These are phyloP conservation scores for Fusarium buharicum DNA, from an alignment of 2,329 filamentous ascomycete species.

Conservation along the genomic window DNA sequence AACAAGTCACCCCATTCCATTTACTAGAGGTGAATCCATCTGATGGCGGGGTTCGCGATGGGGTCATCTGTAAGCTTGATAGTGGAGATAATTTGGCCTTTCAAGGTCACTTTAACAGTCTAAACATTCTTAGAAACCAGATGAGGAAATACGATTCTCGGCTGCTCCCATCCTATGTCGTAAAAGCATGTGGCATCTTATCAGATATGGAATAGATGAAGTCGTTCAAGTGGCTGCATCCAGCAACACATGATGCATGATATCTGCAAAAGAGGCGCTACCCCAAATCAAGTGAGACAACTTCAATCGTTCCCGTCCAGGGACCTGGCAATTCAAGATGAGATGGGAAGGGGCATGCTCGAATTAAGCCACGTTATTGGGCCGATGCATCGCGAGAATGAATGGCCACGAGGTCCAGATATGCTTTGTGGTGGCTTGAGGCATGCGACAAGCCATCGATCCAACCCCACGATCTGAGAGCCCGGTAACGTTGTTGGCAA, in stretches of 20 bases:
- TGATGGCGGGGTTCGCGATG: constrained; percentile 25
- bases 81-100: constrained; percentile 11
- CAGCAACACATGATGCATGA: constrained; percentile 23
- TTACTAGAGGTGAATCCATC: background rate
- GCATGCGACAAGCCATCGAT: constrained; percentile 15
- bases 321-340: constrained; percentile 26
- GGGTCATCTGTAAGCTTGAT: constrained; percentile 17
- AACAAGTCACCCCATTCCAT: constrained; percentile 12
- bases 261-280: constrained; percentile 11
- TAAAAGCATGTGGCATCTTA: background rate
- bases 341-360: constrained; percentile 33
- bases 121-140: background rate
- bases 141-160: background rate
- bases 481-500: background rate
- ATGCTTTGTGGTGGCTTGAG: constrained; percentile 16
- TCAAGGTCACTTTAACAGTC: background rate
- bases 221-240: constrained; percentile 7
- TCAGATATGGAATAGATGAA: background rate
- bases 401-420: constrained; percentile 28
- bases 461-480: constrained; percentile 7
- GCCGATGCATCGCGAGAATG: constrained; percentile 1
- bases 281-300: constrained; percentile 17
- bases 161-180: background rate
- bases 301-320: constrained; percentile 7
- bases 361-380: constrained; percentile 28